Conservation (phyloP, 2,329 filamentous ascomycete genomes). For the Penicillium verrucosum region DNA sequence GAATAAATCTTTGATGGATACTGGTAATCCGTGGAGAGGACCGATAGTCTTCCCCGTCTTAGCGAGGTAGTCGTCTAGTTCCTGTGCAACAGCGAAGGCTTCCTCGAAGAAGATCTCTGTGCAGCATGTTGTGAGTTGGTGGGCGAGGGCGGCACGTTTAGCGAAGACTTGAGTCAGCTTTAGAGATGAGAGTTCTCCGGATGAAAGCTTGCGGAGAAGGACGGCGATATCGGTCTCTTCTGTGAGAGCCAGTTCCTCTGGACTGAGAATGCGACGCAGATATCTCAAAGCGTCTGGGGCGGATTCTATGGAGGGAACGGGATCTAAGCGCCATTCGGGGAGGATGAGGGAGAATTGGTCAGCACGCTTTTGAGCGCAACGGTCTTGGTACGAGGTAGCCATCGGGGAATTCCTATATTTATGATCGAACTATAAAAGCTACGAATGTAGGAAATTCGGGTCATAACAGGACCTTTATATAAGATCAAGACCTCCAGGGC, state of each 20-base stretch:
- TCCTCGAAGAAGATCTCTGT: conserved; percentile 53
- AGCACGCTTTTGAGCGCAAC: conserved; percentile 24
- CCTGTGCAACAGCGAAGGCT: conserved; percentile 45
- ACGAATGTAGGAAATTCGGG: background rate
- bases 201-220: conserved; percentile 21
- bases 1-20: conserved; percentile 46
- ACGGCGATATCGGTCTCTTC: conserved; percentile 24
- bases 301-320: conserved; percentile 21
- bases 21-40: conserved; percentile 59
- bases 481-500: background rate
- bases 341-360: conserved; percentile 22
- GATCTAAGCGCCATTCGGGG: conserved; percentile 23
- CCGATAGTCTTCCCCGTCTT: conserved; percentile 46
- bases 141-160: conserved; percentile 32
- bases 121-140: conserved; percentile 42
- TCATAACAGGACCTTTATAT: background rate
- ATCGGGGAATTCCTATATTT: background rate
- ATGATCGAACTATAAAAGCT: background rate
- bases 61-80: conserved; percentile 45
- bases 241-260: conserved; percentile 22
- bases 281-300: conserved; percentile 20
- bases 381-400: conserved; percentile 20
- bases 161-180: conserved; percentile 38
- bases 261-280: conserved; percentile 15
- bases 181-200: conserved; percentile 20